Percentiles rank a stretch among this genome's conserved stretches.
Conservation (phyloP, 495 filamentous ascomycete species). For the Astrocystis sublimbata region DNA sequence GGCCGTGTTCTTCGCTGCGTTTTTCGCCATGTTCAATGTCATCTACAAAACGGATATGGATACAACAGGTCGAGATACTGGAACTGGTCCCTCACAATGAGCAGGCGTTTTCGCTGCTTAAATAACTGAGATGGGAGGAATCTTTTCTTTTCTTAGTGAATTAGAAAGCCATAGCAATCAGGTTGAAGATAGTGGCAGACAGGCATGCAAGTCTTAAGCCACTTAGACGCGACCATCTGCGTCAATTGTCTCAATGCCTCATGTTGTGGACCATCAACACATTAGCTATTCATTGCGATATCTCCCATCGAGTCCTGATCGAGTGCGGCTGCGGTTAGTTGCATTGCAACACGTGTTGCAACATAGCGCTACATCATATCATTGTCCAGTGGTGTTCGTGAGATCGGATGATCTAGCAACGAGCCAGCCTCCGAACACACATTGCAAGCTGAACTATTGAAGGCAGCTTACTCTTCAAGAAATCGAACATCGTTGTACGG, state of each 20-base stretch:
- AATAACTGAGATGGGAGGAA: not conserved
- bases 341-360: not conserved
- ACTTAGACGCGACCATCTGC: not conserved
- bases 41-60: not conserved
- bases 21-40: not conserved
- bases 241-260: not conserved
- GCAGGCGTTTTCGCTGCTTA: not conserved
- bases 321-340: not conserved
- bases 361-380: not conserved
- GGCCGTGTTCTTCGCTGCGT: constrained; percentile 8
- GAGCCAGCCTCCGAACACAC: not conserved
- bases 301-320: too few relatives aligned
- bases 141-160: not conserved
- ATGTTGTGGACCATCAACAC: not conserved
- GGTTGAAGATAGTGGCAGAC: not conserved
- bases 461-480: not conserved
- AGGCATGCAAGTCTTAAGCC: not conserved
- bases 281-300: not conserved
- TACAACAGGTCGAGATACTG: not conserved
- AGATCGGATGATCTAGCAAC: not conserved
- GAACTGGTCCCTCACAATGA: not conserved
- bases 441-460: not conserved
- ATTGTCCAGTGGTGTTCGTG: not conserved
- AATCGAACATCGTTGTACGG: not conserved
- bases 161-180: not conserved